A percentile compares a stretch with the other conserved stretches of the same genome.
These are phyloP conservation scores for Amanita rimosa DNA, from an alignment of 768 basidiomycete species.

Conservation along the genomic window DNA sequence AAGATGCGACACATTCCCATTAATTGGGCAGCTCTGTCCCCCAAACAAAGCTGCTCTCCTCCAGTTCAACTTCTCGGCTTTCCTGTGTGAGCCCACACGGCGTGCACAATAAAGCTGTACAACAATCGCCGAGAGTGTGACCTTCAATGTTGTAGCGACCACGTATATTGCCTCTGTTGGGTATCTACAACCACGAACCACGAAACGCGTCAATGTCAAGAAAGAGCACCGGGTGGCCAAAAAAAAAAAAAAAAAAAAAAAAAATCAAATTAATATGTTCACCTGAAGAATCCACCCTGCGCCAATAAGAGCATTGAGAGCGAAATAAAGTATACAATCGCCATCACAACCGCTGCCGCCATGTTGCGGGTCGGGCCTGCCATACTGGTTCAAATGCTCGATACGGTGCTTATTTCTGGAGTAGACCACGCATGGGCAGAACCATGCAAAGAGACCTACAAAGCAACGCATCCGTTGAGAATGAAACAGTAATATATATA, in stretches of 20 bases:
- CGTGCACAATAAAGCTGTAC: slow-evolving; percentile 26
- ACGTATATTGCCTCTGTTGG: slow-evolving; percentile 26
- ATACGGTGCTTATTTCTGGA: slow-evolving; percentile 21
- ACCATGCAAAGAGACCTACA: slow-evolving; percentile 27
- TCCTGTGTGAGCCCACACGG: slow-evolving; percentile 41
- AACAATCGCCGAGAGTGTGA: slow-evolving; percentile 28
- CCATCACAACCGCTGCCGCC: slow-evolving; percentile 19
- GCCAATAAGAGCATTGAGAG: slow-evolving; percentile 18
- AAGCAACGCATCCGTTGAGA: neutral
- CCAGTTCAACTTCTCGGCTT: slow-evolving; percentile 32
- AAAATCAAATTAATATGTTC: neutral
- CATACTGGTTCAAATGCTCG: slow-evolving; percentile 12
- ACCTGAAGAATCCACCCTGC: slow-evolving; percentile 32
- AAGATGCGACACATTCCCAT: no score
- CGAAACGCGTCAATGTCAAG: neutral
- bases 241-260: no score
- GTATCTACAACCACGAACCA: slow-evolving; percentile 16
- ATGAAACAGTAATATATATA: no score
- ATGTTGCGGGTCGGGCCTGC: slow-evolving; percentile 25
- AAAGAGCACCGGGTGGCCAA: neutral
- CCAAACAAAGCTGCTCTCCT: slow-evolving; percentile 17
- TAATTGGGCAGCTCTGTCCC: no score
- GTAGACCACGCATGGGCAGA: slow-evolving; percentile 31
- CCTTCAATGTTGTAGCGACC: slow-evolving; percentile 36
- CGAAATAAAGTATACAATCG: slow-evolving; percentile 27